A percentile compares a stretch with the other conserved stretches of the same genome.
Conservation (phyloP, 2,329 filamentous ascomycete species). For the Hypoxylon sp. region DNA sequence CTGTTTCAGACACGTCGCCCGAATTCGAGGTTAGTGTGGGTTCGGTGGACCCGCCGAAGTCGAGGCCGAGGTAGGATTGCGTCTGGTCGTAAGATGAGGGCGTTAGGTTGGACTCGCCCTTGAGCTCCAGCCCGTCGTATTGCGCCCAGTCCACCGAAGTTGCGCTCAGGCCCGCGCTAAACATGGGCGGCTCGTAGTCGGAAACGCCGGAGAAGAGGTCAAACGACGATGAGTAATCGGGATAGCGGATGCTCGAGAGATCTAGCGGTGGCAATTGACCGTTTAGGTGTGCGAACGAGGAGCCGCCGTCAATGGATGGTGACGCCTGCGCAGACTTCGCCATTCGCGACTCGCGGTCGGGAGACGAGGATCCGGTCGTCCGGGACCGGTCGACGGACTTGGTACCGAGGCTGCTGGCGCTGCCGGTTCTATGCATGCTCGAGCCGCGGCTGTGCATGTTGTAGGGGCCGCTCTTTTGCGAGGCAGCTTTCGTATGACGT, state of each 20-base stretch:
- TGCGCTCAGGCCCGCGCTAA: conserved; percentile 73
- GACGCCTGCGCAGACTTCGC: conserved; percentile 75
- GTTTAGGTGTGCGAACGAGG: conserved; percentile 67
- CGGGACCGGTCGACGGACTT: conserved; percentile 62
- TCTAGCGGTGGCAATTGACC: conserved; percentile 71
- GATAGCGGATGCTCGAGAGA: conserved; percentile 68
- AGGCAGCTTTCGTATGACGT: conserved; percentile 71
- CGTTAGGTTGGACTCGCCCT: conserved; percentile 52
- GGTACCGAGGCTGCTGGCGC: conserved; percentile 59
- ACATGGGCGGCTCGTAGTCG: conserved; percentile 70
- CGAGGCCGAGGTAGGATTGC: conserved; percentile 63
- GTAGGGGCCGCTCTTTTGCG: conserved; percentile 75
- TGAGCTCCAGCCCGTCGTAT: conserved; percentile 65
- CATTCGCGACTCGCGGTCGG: conserved; percentile 64
- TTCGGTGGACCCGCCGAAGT: conserved; percentile 63
- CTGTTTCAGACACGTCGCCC: conserved; percentile 77
- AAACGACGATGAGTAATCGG: conserved; percentile 65
- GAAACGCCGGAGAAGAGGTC: conserved; percentile 68
- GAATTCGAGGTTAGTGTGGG: conserved; percentile 72
- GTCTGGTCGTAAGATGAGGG: conserved; percentile 54
- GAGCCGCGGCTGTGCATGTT: conserved; percentile 71
- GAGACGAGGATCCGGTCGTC: conserved; percentile 56
- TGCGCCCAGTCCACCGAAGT: conserved; percentile 69
- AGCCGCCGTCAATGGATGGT: conserved; percentile 65
- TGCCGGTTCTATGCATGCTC: conserved; percentile 68